Evolutionary conservation across 108 stramenopile species (phyloP).

Genomic region (Cyclotella baltica): DNA sequence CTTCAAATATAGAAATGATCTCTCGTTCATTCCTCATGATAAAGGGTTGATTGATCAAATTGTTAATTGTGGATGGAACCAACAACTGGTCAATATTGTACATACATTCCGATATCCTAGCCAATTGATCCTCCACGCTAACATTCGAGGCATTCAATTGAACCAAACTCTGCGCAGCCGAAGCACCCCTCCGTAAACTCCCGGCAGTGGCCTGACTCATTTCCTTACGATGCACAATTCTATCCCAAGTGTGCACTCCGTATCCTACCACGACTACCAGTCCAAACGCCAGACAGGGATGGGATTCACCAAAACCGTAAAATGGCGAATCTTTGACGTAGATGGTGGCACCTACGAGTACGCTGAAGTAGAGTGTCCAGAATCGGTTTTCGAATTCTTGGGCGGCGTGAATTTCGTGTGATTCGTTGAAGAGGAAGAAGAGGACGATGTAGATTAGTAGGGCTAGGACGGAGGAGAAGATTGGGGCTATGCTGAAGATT

Average conservation of each 20-base stretch:
- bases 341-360: conserved; percentile 79
- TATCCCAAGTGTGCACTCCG: conserved; percentile 88
- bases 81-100: conserved; percentile 88
- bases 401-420: conserved; percentile 80
- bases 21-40: conserved; percentile 88
- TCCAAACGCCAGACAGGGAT: conserved; percentile 72
- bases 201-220: conserved; percentile 57
- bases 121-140: conserved; percentile 75
- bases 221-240: conserved; percentile 76
- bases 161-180: conserved; percentile 57
- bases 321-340: conserved; percentile 90
- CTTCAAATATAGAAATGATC: conserved; percentile 91
- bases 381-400: conserved; percentile 96
- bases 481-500: conserved; percentile 82
- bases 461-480: conserved; percentile 76
- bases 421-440: conserved; percentile 88
- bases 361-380: conserved; percentile 88
- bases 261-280: conserved; percentile 76
- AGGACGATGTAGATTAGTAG: conserved; percentile 82
- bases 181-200: conserved; percentile 61
- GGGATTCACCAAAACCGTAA: conserved; percentile 63
- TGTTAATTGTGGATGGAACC: conserved; percentile 92
- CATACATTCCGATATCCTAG: conserved; percentile 74
- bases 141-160: conserved; percentile 60
- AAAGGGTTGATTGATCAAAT: conserved; percentile 87